phyloP scores from a whole-genome alignment of 176 grass and related monocot species.

The Carex pumila region DNA sequence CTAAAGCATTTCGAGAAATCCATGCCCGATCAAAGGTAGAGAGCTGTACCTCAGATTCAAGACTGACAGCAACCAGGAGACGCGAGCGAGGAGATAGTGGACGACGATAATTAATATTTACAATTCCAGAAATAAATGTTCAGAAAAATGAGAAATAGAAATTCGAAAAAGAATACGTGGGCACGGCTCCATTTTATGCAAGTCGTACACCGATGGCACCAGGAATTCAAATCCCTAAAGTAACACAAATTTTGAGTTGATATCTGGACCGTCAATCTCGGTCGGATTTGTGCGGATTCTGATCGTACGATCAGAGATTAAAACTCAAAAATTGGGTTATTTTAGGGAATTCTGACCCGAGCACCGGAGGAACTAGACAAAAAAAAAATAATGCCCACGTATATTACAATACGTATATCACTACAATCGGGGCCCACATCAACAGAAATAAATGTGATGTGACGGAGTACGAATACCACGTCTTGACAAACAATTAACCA shows the following conservation, averaged over 20 bases:
- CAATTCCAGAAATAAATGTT: neutral
- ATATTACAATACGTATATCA: no score
- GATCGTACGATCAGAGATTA: no score
- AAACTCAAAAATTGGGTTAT: no score
- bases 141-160: neutral
- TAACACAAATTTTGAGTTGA: no score
- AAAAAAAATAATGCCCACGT: neutral
- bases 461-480: neutral
- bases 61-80: neutral
- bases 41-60: conserved; percentile 34
- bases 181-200: neutral
- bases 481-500: neutral
- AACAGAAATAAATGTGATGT: neutral
- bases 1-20: neutral
- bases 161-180: neutral
- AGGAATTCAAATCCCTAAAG: neutral
- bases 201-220: neutral
- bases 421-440: neutral
- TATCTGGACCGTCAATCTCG: no score
- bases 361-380: neutral
- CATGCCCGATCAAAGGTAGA: neutral
- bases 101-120: neutral
- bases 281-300: no score
- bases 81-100: conserved; percentile 11
- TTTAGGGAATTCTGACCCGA: no score